Conservation (phyloP, 2,329 filamentous ascomycete genomes). For the Aspergillus ustus region DNA sequence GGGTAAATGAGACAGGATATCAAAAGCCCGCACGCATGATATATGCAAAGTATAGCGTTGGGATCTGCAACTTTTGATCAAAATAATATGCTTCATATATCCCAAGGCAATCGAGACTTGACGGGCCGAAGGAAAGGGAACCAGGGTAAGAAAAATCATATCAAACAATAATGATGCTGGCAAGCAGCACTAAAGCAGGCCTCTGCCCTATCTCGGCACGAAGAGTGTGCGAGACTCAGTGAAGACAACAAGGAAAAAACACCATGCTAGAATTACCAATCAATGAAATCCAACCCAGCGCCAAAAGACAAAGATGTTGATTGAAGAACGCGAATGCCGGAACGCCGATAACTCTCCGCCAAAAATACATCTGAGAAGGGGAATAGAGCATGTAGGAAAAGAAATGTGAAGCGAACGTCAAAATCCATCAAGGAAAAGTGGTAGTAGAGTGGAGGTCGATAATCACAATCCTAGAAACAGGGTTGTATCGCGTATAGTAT, state of each 20-base stretch:
- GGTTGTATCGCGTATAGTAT: background rate
- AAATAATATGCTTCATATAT: conserved; percentile 23
- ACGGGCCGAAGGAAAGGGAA: conserved; percentile 8
- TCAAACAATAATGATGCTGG: conserved; percentile 24
- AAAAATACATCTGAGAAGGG: conserved; percentile 19
- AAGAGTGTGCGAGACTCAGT: conserved; percentile 6
- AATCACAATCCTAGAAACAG: background rate
- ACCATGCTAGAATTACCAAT: conserved; percentile 28
- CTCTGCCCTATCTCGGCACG: conserved; percentile 14
- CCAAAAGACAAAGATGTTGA: conserved; percentile 21
- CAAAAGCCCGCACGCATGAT: conserved; percentile 25
- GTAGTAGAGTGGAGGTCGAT: background rate
- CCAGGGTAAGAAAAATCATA: conserved; percentile 1
- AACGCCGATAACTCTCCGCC: conserved; percentile 29
- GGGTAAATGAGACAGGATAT: conserved; percentile 26
- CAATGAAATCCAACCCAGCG: conserved; percentile 28
- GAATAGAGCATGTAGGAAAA: conserved; percentile 21
- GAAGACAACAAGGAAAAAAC: conserved; percentile 19
- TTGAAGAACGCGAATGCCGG: conserved; percentile 21
- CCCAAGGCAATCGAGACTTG: conserved; percentile 7
- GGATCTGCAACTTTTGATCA: conserved; percentile 28
- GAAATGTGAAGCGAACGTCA: conserved; percentile 23
- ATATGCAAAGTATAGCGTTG: conserved; percentile 27
- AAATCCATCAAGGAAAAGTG: conserved; percentile 15
- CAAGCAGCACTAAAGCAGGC: conserved; percentile 18